Percentiles rank a stretch among this genome's conserved stretches.
These are phyloP conservation scores for Mycosphaerelloides madeirae DNA, from an alignment of 2,329 filamentous ascomycete genomes.

Conservation along the genomic window DNA sequence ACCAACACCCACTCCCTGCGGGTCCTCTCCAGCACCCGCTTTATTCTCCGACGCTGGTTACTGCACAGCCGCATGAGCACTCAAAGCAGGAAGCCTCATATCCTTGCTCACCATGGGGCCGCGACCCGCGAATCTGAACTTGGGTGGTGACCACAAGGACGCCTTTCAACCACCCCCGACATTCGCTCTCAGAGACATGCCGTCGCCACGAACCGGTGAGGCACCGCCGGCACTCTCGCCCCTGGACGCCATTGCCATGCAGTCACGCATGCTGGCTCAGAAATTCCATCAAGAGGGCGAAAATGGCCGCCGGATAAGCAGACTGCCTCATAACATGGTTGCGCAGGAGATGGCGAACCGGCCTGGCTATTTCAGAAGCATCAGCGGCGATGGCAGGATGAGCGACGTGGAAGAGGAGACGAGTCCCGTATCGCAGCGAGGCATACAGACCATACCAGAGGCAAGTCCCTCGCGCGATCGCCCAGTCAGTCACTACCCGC, in stretches of 20 bases:
- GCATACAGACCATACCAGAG: conserved; percentile 6
- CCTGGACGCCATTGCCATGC: conserved; percentile 88
- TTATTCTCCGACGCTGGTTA: neutral
- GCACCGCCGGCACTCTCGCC: conserved; percentile 87
- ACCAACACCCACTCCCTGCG: no score
- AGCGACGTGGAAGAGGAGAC: conserved; percentile 35
- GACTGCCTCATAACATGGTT: conserved; percentile 75
- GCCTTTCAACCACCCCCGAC: conserved; percentile 25
- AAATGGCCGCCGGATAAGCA: conserved; percentile 73
- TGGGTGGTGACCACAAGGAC: conserved; percentile 14
- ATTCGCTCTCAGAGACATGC: conserved; percentile 35
- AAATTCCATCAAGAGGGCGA: conserved; percentile 73
- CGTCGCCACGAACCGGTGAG: conserved; percentile 49
- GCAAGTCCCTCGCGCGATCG: conserved; percentile 30
- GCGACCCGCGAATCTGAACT: conserved; percentile 24
- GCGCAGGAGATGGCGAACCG: conserved; percentile 74
- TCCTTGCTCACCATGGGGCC: conserved; percentile 24
- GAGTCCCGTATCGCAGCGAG: conserved; percentile 26
- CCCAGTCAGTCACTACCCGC: conserved; percentile 33
- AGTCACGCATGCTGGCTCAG: conserved; percentile 80
- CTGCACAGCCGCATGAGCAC: conserved; percentile 8
- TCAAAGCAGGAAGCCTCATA: neutral
- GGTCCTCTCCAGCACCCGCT: no score
- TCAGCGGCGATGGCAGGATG: conserved; percentile 52
- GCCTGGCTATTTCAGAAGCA: conserved; percentile 74